These are phyloP conservation scores for Berkeleyomyces basicola DNA, from an alignment of 2,329 filamentous ascomycete genomes.

Conservation along the genomic window DNA sequence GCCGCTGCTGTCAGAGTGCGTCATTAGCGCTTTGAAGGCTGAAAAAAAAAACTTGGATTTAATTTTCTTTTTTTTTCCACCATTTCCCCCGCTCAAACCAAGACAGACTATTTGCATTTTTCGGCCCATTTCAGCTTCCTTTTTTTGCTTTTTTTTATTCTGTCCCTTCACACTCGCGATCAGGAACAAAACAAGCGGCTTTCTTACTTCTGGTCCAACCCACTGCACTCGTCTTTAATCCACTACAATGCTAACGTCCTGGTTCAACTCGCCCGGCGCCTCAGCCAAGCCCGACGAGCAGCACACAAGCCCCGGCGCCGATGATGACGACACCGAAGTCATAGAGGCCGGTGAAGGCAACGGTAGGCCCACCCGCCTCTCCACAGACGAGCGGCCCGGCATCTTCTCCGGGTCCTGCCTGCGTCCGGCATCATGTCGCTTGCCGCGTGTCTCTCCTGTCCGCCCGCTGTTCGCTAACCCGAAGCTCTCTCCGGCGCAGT, in stretches of 20 bases:
- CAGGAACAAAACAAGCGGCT: background rate
- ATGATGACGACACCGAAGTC: slow-evolving; percentile 54
- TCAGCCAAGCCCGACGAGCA: slow-evolving; percentile 33
- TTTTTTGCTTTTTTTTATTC: background rate
- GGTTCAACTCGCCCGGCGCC: slow-evolving; percentile 16
- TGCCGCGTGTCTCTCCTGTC: background rate
- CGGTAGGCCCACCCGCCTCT: slow-evolving; percentile 38
- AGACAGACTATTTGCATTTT: background rate
- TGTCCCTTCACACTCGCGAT: background rate
- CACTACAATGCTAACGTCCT: slow-evolving; percentile 26
- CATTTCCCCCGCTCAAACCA: background rate
- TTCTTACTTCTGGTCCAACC: background rate
- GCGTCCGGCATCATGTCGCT: no score
- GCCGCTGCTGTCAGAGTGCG: background rate
- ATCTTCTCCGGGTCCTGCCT: background rate
- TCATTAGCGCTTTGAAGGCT: background rate
- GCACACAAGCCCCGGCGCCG: slow-evolving; percentile 25
- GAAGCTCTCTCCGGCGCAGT: slow-evolving; percentile 36
- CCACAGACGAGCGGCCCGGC: background rate
- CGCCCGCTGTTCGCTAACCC: background rate
- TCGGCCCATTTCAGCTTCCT: background rate
- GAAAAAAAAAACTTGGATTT: background rate
- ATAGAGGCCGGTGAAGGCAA: slow-evolving; percentile 90
- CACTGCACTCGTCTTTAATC: background rate
- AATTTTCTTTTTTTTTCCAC: background rate